A percentile compares a stretch with the other conserved stretches of the same genome.
phyloP scores from a whole-genome alignment of 139 green algal species.

The Medakamo hakoo region DNA sequence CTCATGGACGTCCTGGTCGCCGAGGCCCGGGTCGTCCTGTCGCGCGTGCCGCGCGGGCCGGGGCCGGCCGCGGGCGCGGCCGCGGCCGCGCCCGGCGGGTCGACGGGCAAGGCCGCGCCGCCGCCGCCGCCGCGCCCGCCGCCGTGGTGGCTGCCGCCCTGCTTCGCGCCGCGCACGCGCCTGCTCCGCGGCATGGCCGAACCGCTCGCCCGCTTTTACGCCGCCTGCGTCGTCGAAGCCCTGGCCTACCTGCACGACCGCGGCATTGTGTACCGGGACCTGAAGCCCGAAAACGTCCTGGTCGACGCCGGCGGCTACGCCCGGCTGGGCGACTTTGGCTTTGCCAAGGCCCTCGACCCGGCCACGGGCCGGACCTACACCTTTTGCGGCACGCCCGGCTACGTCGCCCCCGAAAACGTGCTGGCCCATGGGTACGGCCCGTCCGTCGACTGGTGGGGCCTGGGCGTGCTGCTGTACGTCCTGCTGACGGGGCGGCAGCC shows the following conservation, averaged over 20 bases:
- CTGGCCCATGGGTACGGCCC: slow-evolving; percentile 83
- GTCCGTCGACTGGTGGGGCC: slow-evolving; percentile 88
- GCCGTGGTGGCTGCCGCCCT: no score
- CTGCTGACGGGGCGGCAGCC: slow-evolving; percentile 87
- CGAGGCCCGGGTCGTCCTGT: slow-evolving; percentile 69
- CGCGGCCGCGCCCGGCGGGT: no score
- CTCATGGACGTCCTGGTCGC: slow-evolving; percentile 90
- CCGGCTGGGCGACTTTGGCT: slow-evolving; percentile 96
- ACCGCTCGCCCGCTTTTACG: slow-evolving; percentile 73
- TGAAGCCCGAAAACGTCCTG: slow-evolving; percentile 98
- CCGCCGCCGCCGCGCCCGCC: no score
- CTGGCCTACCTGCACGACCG: slow-evolving; percentile 90
- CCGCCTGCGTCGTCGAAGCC: slow-evolving; percentile 69
- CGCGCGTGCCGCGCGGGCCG: slow-evolving; percentile 20
- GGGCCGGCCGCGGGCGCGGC: no score
- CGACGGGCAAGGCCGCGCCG: no score
- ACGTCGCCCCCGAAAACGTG: slow-evolving; percentile 92
- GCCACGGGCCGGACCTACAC: slow-evolving; percentile 76
- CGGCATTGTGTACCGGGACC: slow-evolving; percentile 85
- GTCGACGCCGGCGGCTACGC: slow-evolving; percentile 72
- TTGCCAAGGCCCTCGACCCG: slow-evolving; percentile 82
- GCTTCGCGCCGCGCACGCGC: slow-evolving; percentile 29
- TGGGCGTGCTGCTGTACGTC: slow-evolving; percentile 89
- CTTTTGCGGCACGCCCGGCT: slow-evolving; percentile 93
- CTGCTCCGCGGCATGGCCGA: slow-evolving; percentile 75